phyloP scores from a whole-genome alignment of 257 asterid genomes.

The Schizonepeta tenuifolia region DNA sequence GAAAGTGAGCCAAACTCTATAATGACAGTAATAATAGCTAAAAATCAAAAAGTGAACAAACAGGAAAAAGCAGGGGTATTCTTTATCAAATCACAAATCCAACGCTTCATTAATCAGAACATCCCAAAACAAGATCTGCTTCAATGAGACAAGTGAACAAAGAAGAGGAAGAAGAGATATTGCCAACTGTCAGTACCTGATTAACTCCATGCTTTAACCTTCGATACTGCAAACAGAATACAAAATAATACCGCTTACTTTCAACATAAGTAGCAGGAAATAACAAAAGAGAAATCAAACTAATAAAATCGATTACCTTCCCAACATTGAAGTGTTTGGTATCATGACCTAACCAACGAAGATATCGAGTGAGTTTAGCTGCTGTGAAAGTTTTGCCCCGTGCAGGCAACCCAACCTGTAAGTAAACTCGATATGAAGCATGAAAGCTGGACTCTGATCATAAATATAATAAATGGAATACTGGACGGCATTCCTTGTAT shows the following conservation, averaged over 20 bases:
- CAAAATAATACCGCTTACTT: constrained; percentile 28
- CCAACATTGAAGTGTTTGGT: constrained; percentile 99
- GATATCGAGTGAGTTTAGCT: constrained; percentile 97
- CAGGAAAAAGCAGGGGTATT: background rate
- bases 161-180: constrained; percentile 31
- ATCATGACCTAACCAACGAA: constrained; percentile 99
- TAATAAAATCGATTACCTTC: constrained; percentile 57
- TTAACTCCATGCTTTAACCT: constrained; percentile 94
- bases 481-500: constrained; percentile 18
- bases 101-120: constrained; percentile 15
- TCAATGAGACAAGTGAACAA: constrained; percentile 21
- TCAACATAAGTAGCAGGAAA: constrained; percentile 24
- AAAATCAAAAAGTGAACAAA: background rate
- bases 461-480: constrained; percentile 3
- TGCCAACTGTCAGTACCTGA: constrained; percentile 67
- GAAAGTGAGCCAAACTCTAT: background rate
- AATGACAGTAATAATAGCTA: background rate
- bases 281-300: constrained; percentile 24
- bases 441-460: constrained; percentile 14
- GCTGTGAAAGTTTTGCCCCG: constrained; percentile 99
- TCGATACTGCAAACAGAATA: constrained; percentile 73
- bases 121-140: constrained; percentile 22
- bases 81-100: constrained; percentile 14
- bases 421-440: constrained; percentile 32
- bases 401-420: constrained; percentile 97